A percentile compares a stretch with the other conserved stretches of the same genome.
Conservation (phyloP, 495 filamentous ascomycete species). For the Choiromyces venosus region DNA sequence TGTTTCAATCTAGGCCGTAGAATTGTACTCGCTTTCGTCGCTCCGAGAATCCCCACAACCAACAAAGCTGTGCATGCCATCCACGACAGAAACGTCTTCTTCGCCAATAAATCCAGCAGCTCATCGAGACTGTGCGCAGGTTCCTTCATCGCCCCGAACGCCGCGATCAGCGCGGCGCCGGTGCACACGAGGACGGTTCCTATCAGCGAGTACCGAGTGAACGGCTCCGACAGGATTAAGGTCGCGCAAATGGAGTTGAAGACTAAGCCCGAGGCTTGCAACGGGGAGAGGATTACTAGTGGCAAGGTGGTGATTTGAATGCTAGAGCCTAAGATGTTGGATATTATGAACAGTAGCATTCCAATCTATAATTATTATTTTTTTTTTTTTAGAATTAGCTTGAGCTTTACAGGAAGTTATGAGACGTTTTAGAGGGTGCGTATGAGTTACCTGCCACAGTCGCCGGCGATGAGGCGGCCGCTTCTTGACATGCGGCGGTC, state of each 20-base stretch:
- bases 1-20: constrained; percentile 26
- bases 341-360: constrained; percentile 93
- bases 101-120: constrained; percentile 67
- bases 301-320: constrained; percentile 97
- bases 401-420: not conserved
- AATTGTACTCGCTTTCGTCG: constrained; percentile 49
- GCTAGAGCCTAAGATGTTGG: constrained; percentile 88
- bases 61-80: constrained; percentile 72
- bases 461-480: constrained; percentile 84
- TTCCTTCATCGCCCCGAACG: constrained; percentile 92
- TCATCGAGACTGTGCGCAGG: constrained; percentile 84
- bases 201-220: constrained; percentile 81
- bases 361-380: constrained; percentile 53
- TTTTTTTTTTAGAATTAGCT: not conserved
- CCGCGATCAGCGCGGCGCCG: constrained; percentile 82
- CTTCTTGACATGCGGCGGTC: constrained; percentile 60
- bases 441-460: constrained; percentile 71
- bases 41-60: constrained; percentile 60
- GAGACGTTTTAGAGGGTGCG: not conserved
- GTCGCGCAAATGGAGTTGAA: constrained; percentile 98
- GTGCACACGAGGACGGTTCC: constrained; percentile 82
- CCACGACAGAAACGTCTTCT: constrained; percentile 80
- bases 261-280: constrained; percentile 92
- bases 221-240: constrained; percentile 86
- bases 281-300: constrained; percentile 85